A percentile compares a stretch with the other conserved stretches of the same genome.
Evolutionary conservation across 1,139 yeast genomes (phyloP).

Genomic region (Geotrichum macrosporum): DNA sequence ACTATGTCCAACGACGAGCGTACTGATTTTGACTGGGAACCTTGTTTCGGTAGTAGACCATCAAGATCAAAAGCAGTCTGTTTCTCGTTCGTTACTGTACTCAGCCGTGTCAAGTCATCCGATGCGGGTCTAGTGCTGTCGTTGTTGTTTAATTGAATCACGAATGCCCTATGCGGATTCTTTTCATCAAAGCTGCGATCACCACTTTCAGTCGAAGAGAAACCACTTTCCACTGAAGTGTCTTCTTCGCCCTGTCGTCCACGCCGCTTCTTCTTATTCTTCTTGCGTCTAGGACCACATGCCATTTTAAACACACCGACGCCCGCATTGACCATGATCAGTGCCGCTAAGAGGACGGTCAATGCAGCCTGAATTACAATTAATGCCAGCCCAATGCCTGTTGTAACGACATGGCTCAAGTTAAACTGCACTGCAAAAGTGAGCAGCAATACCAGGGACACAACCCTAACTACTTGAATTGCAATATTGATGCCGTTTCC

Average conservation of each 20-base stretch:
- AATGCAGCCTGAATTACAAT: constrained; percentile 35
- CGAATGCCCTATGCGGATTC: neutral
- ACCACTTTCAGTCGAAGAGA: too few species aligned
- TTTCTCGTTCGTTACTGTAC: too few species aligned
- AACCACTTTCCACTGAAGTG: too few species aligned
- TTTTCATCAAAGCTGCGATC: too few species aligned
- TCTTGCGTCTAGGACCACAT: constrained; percentile 7
- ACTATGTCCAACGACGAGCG: too few species aligned
- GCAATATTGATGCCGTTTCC: constrained; percentile 35
- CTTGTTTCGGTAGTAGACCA: too few species aligned
- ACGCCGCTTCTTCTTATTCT: constrained; percentile 8
- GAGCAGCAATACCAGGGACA: constrained; percentile 32
- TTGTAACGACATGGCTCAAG: constrained; percentile 29
- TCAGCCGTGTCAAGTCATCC: too few species aligned
- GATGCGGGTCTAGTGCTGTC: too few species aligned
- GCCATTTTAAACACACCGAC: constrained; percentile 17
- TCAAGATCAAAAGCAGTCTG: too few species aligned
- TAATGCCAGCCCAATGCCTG: constrained; percentile 35
- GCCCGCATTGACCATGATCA: constrained; percentile 26
- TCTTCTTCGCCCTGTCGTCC: neutral
- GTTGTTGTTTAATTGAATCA: too few species aligned
- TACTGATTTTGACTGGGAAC: too few species aligned
- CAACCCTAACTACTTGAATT: constrained; percentile 33
- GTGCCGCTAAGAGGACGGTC: constrained; percentile 29
- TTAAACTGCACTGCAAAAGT: constrained; percentile 35